Conservation (phyloP, 495 filamentous ascomycete species). For the Choiromyces venosus region DNA sequence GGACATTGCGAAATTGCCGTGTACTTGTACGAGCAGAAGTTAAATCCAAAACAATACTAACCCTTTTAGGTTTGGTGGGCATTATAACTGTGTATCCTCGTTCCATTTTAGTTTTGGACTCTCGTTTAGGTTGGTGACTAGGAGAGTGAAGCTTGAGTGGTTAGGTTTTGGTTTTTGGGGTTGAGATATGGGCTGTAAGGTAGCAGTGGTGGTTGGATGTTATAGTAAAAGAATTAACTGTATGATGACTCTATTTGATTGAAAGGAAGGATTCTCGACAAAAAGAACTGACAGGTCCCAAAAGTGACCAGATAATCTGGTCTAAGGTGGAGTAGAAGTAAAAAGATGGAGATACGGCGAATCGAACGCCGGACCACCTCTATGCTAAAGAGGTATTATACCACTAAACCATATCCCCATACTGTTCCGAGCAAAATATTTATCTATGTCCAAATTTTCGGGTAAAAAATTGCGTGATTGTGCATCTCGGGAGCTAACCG, state of each 20-base stretch:
- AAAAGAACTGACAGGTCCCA: background rate
- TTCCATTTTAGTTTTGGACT: background rate
- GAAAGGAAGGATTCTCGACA: background rate
- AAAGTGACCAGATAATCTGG: background rate
- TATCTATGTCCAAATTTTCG: background rate
- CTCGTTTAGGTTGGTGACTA: background rate
- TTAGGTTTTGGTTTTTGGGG: background rate
- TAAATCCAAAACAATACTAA: background rate
- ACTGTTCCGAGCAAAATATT: background rate
- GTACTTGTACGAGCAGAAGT: too few species aligned
- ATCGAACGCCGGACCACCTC: conserved; percentile 47
- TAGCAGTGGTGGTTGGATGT: background rate
- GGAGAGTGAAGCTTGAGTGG: background rate
- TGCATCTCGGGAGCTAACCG: background rate
- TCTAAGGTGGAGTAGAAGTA: background rate
- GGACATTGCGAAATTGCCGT: background rate
- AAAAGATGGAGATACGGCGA: conserved; percentile 43
- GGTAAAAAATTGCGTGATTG: background rate
- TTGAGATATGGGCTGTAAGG: background rate
- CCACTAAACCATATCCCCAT: conserved; percentile 43
- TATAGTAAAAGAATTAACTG: background rate
- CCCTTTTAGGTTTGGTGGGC: background rate
- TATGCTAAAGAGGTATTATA: conserved; percentile 47
- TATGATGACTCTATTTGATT: background rate
- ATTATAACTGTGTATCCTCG: background rate